Evolutionary conservation across 768 basidiomycete genomes (phyloP).

Genomic region (Russula brevipes): DNA sequence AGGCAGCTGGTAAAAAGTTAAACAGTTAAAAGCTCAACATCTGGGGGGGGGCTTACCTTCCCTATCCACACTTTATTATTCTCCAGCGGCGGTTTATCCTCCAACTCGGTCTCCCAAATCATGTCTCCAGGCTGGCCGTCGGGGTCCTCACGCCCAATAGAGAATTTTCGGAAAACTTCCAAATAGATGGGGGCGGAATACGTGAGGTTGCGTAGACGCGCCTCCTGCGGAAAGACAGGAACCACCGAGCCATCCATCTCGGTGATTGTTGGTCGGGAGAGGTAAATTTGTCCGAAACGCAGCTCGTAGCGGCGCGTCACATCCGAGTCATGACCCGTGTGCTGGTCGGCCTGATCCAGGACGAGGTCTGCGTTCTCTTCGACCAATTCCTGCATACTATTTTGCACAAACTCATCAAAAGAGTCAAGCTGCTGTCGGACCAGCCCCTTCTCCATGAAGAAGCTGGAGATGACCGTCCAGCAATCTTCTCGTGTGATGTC

Average conservation of each 20-base stretch:
- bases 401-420: constrained; percentile 98
- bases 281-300: constrained; percentile 95
- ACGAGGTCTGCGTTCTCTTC: constrained; percentile 96
- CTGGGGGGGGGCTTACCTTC: constrained; percentile 51
- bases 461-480: constrained; percentile 93
- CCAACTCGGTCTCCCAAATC: constrained; percentile 70
- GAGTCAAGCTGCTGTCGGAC: constrained; percentile 97
- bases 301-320: constrained; percentile 94
- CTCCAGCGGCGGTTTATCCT: constrained; percentile 51
- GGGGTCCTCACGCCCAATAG: constrained; percentile 75
- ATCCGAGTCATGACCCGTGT: constrained; percentile 76
- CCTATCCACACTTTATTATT: constrained; percentile 90
- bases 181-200: constrained; percentile 95
- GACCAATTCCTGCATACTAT: constrained; percentile 98
- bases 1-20: constrained; percentile 60
- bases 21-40: not conserved
- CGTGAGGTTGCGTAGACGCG: constrained; percentile 88
- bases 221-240: constrained; percentile 95
- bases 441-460: constrained; percentile 96
- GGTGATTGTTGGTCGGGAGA: constrained; percentile 90
- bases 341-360: constrained; percentile 93
- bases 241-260: constrained; percentile 94
- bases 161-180: constrained; percentile 85
- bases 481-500: constrained; percentile 91
- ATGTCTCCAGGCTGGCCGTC: constrained; percentile 77